phyloP scores from a whole-genome alignment of 169 alveolate genomes.

The Plasmodium vivax region DNA sequence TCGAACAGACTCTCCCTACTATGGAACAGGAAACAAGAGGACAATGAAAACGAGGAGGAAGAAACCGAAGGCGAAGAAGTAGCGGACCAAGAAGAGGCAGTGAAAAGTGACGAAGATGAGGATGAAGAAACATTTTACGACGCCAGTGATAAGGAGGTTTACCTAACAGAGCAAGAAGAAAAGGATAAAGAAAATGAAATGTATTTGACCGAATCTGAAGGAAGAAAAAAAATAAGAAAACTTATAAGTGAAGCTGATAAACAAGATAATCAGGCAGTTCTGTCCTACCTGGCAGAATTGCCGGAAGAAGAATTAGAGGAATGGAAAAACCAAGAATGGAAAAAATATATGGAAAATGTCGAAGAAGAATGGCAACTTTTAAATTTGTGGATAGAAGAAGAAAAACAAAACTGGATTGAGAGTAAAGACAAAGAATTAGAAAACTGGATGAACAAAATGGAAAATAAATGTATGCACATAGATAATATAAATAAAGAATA shows the following conservation, averaged over 20 bases:
- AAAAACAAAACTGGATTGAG: conserved; percentile 11
- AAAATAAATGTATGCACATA: not conserved
- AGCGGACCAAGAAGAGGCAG: not conserved
- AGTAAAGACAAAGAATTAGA: not conserved
- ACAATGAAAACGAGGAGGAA: not conserved
- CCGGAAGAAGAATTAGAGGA: not conserved
- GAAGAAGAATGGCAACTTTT: conserved; percentile 39
- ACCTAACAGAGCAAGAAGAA: not conserved
- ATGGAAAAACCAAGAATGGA: conserved; percentile 31
- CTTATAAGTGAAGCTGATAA: not conserved
- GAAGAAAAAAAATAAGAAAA: not conserved
- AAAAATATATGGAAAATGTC: not conserved
- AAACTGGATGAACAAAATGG: not conserved
- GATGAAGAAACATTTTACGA: not conserved
- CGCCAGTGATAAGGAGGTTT: not conserved
- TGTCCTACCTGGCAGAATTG: not conserved
- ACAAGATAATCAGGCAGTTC: not conserved
- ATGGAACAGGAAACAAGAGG: not conserved
- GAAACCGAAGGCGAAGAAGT: not conserved
- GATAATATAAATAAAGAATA: not conserved
- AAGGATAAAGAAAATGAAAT: not conserved
- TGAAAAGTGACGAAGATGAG: not conserved
- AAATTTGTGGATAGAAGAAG: conserved; percentile 7
- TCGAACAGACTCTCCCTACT: not conserved
- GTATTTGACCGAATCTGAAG: not conserved